A percentile compares a stretch with the other conserved stretches of the same genome.
phyloP scores from a whole-genome alignment of 1,284 basidiomycete species.

The Austropuccinia psidii region DNA sequence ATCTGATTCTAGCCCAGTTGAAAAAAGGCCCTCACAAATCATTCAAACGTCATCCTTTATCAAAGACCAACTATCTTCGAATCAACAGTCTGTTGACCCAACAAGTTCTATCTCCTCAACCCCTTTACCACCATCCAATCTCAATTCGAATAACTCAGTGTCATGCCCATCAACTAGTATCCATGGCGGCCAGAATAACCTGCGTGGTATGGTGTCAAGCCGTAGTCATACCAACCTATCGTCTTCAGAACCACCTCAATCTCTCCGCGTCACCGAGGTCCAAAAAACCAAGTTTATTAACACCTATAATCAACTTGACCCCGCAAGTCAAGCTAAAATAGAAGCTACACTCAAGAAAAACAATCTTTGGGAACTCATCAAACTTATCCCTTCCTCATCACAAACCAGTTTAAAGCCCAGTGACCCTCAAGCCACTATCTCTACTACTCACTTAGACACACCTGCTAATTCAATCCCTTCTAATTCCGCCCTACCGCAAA shows the following conservation, averaged over 20 bases:
- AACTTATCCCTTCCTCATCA: background rate
- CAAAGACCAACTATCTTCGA: no score
- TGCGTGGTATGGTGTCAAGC: no score
- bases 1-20: no score
- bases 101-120: no score
- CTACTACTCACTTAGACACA: background rate
- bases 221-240: no score
- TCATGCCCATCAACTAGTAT: background rate
- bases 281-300: slow-evolving; percentile 21
- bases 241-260: background rate
- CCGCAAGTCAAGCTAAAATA: slow-evolving; percentile 1
- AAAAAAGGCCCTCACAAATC: no score
- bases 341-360: background rate
- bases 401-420: no score
- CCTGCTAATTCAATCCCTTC: background rate
- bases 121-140: background rate
- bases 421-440: background rate
- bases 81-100: no score
- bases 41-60: no score
- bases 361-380: background rate
- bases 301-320: background rate
- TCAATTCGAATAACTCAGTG: no score
- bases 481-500: background rate
- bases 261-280: slow-evolving; percentile 6
- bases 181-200: no score